phyloP scores from a whole-genome alignment of 2,329 filamentous ascomycete genomes.

The Colletotrichum aenigma region DNA sequence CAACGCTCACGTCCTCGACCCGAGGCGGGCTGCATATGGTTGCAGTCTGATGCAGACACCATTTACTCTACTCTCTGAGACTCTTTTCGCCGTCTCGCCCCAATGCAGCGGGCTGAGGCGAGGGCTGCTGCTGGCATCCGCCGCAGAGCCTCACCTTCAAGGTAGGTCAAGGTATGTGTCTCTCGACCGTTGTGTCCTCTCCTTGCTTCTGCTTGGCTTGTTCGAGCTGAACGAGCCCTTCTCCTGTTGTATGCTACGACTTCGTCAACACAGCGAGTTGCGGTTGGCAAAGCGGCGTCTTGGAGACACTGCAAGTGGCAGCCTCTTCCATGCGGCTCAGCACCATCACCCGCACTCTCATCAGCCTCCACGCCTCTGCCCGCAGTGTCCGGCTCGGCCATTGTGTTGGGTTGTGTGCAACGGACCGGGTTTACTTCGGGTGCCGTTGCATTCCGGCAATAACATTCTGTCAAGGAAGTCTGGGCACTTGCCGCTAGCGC shows the following conservation, averaged over 20 bases:
- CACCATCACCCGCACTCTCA: not conserved
- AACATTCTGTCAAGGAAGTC: constrained; percentile 13
- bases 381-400: not conserved
- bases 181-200: not conserved
- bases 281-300: not conserved
- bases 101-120: not conserved
- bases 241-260: not conserved
- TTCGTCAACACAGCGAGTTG: not conserved
- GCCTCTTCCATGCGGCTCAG: not conserved
- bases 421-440: constrained; percentile 17
- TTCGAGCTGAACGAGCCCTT: not conserved
- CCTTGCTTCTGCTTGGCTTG: not conserved
- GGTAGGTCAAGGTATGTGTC: constrained; percentile 19
- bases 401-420: not conserved
- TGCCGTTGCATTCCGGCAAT: constrained; percentile 12
- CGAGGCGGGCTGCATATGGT: not conserved
- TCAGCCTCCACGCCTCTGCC: not conserved
- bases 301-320: not conserved
- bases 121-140: constrained; percentile 14
- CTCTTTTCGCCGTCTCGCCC: not conserved
- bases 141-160: constrained; percentile 12
- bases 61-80: not conserved
- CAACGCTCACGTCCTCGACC: not conserved
- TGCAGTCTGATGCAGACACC: not conserved
- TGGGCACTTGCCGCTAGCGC: constrained; percentile 17